phyloP scores from a whole-genome alignment of 225 moss, liverwort and hornwort genomes.

The Sphagnum tenellum region DNA sequence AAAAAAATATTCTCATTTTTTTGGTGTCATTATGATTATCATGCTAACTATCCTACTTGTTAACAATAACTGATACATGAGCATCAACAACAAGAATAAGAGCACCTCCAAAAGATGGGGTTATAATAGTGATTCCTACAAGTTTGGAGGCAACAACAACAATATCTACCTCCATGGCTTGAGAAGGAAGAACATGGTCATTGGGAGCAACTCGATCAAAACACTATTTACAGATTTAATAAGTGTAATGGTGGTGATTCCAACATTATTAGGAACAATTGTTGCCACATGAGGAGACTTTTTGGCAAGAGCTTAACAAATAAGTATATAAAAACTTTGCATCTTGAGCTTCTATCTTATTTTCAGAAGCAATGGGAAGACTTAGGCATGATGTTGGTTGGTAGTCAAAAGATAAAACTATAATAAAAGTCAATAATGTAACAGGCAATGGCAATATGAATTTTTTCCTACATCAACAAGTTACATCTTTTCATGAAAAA shows the following conservation, averaged over 20 bases:
- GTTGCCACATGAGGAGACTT: conserved; percentile 33
- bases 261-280: conserved; percentile 27
- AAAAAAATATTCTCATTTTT: no score
- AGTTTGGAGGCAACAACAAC: conserved; percentile 32
- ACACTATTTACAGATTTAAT: conserved; percentile 37
- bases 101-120: conserved; percentile 13
- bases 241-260: conserved; percentile 32
- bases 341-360: no score
- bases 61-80: conserved; percentile 64
- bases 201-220: conserved; percentile 49
- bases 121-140: conserved; percentile 10
- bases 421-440: no score
- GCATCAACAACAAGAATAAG: conserved; percentile 66
- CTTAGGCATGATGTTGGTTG: no score
- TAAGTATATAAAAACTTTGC: background rate
- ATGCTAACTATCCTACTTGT: conserved; percentile 54
- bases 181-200: conserved; percentile 52
- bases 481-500: no score
- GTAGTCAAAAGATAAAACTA: no score
- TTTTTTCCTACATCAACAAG: no score
- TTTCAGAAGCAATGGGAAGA: no score
- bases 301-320: conserved; percentile 29
- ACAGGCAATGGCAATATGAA: no score
- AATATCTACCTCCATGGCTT: conserved; percentile 92
- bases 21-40: conserved; percentile 5